Evolutionary conservation across 139 green algal species (phyloP).

Genomic region (Micractinium conductrix): DNA sequence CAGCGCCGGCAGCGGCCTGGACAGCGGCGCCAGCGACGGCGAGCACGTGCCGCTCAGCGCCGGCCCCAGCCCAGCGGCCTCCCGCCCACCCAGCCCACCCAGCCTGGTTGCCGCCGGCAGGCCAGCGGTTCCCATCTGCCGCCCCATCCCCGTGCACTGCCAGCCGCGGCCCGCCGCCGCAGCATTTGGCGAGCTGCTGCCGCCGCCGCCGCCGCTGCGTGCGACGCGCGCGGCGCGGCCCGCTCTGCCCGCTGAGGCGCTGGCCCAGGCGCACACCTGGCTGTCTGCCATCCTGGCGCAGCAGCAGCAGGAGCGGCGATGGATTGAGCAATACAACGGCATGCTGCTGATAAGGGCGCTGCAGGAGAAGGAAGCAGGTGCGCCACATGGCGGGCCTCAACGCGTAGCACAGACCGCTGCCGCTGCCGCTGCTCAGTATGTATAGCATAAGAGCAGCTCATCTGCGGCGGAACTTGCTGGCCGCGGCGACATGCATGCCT

Average conservation of each 20-base stretch:
- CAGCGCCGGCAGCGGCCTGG: background rate
- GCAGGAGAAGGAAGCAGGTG: constrained; percentile 8
- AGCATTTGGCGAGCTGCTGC: background rate
- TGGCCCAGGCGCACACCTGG: background rate
- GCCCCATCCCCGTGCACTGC: background rate
- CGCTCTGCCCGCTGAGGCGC: background rate
- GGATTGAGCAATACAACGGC: constrained; percentile 1
- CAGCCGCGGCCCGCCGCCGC: background rate
- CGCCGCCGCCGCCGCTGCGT: background rate
- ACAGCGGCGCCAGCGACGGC: background rate
- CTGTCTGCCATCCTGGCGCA: background rate
- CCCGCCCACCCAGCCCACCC: background rate
- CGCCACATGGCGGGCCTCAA: too few relatives aligned
- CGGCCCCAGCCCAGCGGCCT: background rate
- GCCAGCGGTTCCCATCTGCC: background rate
- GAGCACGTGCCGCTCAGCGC: background rate
- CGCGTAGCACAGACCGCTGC: too few relatives aligned
- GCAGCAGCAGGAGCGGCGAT: constrained; percentile 9
- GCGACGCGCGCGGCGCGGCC: background rate
- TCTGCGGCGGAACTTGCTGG: too few relatives aligned
- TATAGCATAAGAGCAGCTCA: too few relatives aligned
- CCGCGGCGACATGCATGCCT: too few relatives aligned
- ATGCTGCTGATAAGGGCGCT: constrained; percentile 11
- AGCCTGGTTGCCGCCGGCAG: background rate
- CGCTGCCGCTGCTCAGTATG: too few relatives aligned